Conservation (phyloP, 2,329 filamentous ascomycete genomes). For the Fusarium algeriense region DNA sequence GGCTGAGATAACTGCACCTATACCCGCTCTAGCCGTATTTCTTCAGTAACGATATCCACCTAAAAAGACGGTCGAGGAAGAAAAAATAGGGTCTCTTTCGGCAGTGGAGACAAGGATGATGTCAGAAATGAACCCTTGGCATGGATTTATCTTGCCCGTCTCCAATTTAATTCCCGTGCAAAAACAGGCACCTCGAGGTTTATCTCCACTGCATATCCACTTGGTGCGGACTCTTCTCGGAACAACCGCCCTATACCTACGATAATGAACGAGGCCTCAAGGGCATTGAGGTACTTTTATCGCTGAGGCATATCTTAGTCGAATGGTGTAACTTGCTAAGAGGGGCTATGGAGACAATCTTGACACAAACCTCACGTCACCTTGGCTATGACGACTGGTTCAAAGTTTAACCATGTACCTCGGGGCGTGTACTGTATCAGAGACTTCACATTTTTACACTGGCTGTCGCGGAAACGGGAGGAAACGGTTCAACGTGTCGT, state of each 20-base stretch:
- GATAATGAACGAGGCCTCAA: constrained; percentile 1
- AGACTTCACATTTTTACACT: constrained; percentile 8
- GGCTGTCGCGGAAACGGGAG: constrained; percentile 33
- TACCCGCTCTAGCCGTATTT: constrained; percentile 39
- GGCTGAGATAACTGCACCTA: constrained; percentile 1
- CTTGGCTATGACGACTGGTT: constrained; percentile 26
- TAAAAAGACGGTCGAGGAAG: constrained; percentile 26
- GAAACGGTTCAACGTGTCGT: constrained; percentile 33
- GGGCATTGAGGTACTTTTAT: constrained; percentile 1
- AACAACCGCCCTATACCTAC: constrained; percentile 28
- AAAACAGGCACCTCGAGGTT: constrained; percentile 21
- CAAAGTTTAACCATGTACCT: constrained; percentile 16
- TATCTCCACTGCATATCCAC: constrained; percentile 26
- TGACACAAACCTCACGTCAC: constrained; percentile 35
- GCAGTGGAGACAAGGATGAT: constrained; percentile 39
- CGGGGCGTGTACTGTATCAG: constrained; percentile 2
- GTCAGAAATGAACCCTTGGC: constrained; percentile 34
- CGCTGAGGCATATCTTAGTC: constrained; percentile 37
- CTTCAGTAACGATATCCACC: constrained; percentile 35
- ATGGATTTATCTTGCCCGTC: constrained; percentile 3
- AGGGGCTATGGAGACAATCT: constrained; percentile 33
- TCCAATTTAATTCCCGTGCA: constrained; percentile 33
- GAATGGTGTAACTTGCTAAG: constrained; percentile 37
- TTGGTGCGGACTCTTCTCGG: constrained; percentile 41
- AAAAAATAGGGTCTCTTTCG: constrained; percentile 16